Evolutionary conservation across 345 rosid species (phyloP).

Genomic region (Chamaenerion angustifolium): DNA sequence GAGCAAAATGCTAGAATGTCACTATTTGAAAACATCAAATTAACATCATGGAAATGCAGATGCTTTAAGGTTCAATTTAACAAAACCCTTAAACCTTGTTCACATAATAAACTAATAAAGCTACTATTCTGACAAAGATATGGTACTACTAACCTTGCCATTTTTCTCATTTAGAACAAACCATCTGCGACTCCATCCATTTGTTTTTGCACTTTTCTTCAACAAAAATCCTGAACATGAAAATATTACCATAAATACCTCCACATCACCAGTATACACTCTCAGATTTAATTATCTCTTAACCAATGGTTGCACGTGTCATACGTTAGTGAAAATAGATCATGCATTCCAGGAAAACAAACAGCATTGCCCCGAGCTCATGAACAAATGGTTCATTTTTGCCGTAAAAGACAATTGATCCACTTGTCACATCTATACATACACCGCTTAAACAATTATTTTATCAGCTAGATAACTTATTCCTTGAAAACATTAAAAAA

Average conservation of each 20-base stretch:
- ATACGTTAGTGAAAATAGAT: no score
- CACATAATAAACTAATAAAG: no score
- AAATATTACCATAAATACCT: neutral
- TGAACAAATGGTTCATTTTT: neutral
- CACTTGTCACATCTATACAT: neutral
- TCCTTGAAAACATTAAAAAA: no score
- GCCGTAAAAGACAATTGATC: neutral
- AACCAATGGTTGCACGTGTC: no score
- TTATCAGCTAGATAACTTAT: neutral
- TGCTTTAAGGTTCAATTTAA: no score
- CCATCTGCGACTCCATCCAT: conserved; percentile 91
- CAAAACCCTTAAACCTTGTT: no score
- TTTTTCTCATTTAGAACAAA: conserved; percentile 93
- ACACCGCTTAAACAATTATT: neutral
- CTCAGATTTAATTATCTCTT: neutral
- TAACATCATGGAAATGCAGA: no score
- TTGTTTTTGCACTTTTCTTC: conserved; percentile 88
- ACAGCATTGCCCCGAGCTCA: neutral
- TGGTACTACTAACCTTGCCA: conserved; percentile 52
- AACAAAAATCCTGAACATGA: conserved; percentile 61
- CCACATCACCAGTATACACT: neutral
- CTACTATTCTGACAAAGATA: no score
- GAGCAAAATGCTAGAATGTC: no score
- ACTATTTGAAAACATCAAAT: no score
- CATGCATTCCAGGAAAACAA: neutral